These are phyloP conservation scores for Kodamaea plutei DNA, from an alignment of 1,139 yeast genomes.

Conservation along the genomic window DNA sequence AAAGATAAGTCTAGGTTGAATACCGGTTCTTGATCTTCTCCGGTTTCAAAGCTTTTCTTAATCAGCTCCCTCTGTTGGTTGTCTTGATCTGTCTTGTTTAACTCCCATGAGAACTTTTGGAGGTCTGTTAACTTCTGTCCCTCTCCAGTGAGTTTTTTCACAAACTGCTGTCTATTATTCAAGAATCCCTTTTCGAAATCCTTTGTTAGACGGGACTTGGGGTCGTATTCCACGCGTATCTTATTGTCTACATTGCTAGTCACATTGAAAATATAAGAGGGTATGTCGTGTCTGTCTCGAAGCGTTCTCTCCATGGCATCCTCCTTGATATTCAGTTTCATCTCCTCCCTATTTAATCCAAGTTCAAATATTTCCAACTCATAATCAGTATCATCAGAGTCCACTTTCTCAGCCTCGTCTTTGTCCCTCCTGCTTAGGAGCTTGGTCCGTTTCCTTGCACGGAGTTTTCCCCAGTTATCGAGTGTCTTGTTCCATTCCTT, in stretches of 20 bases:
- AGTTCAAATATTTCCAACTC: conserved; percentile 48
- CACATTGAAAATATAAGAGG: conserved; percentile 44
- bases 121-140: conserved; percentile 45
- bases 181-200: conserved; percentile 45
- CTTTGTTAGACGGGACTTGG: conserved; percentile 51
- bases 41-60: conserved; percentile 15
- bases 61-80: conserved; percentile 33
- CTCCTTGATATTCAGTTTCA: conserved; percentile 28
- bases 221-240: conserved; percentile 41
- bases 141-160: conserved; percentile 48
- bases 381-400: conserved; percentile 46
- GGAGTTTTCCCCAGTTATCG: conserved; percentile 39
- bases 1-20: conserved; percentile 40
- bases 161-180: conserved; percentile 52
- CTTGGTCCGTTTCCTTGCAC: conserved; percentile 17
- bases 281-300: conserved; percentile 52
- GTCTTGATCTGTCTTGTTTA: conserved; percentile 19
- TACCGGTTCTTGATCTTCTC: conserved; percentile 21
- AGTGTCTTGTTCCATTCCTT: conserved; percentile 55
- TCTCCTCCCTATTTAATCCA: conserved; percentile 29
- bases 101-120: conserved; percentile 54
- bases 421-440: no score
- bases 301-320: conserved; percentile 36
- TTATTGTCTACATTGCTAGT: conserved; percentile 23
- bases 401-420: conserved; percentile 14